Conservation (phyloP, 768 basidiomycete genomes). For the Suillus weaverae region DNA sequence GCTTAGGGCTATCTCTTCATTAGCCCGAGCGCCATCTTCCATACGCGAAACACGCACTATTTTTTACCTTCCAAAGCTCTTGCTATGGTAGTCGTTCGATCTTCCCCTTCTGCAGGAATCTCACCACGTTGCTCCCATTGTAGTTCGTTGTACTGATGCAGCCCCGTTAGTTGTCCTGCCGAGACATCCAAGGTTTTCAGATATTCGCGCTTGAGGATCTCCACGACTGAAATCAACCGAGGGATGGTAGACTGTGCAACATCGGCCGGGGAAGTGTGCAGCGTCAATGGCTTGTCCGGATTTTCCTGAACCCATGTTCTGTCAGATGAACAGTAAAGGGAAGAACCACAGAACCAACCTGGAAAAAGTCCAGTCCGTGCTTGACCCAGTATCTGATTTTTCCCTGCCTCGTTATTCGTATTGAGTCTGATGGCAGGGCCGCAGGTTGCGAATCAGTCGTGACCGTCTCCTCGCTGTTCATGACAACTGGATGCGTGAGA, state of each 20-base stretch:
- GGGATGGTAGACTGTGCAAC: constrained; percentile 45
- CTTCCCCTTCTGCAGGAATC: constrained; percentile 33
- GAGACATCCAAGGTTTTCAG: constrained; percentile 50
- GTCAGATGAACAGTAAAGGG: neutral
- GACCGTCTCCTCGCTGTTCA: neutral
- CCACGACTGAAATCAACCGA: constrained; percentile 72
- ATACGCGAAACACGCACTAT: constrained; percentile 44
- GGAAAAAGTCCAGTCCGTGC: constrained; percentile 52
- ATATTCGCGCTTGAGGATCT: constrained; percentile 85
- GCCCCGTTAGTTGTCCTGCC: constrained; percentile 46
- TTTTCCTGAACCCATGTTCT: constrained; percentile 39
- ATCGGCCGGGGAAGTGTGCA: constrained; percentile 58
- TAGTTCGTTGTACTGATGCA: constrained; percentile 79
- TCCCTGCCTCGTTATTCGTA: constrained; percentile 57
- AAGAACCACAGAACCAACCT: constrained; percentile 39
- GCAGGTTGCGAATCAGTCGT: neutral
- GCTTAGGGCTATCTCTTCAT: constrained; percentile 43
- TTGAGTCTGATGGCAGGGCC: constrained; percentile 25
- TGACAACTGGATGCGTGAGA: neutral
- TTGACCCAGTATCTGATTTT: constrained; percentile 55
- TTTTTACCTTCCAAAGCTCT: constrained; percentile 58
- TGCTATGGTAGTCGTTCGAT: constrained; percentile 24
- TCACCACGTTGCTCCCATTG: constrained; percentile 40
- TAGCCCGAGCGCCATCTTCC: constrained; percentile 8
- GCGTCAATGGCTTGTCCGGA: constrained; percentile 46